Evolutionary conservation across 805 yeast species (phyloP), one percentile per base, ranked within the genome.

Genomic region (Metschnikowia baotianmanensis): DNA sequence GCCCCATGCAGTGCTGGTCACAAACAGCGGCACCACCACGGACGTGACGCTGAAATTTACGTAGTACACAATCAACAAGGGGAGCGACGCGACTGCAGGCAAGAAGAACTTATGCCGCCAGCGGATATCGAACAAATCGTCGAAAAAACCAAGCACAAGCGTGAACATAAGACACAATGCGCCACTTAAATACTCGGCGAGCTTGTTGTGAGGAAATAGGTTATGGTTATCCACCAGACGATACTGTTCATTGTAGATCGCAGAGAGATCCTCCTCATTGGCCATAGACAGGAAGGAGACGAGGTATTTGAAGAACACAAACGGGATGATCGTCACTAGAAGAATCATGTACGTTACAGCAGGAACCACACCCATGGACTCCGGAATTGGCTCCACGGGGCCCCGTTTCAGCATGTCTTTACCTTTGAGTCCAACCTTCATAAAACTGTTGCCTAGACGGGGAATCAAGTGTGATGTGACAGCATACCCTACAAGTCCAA

Each of bases 41-140:
- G 83, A 80, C 0, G 99, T 93, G 30, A 87, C 87, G 44, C 96
- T 95, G 62, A 87, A 91, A 62, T 93, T 97, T 42, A 90, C 88
- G 53, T 86, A 89, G 63, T 93, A 93, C 2, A 93, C 96, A 13
- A 91, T 77, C 43, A 93, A 71, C 52, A 93, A 71, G 5, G 99
- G 99, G 31, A 93, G 80, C 1, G 96, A 82, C 0, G 96, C 96
- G 40, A 93, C 79, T 0, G 96, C 96, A 0, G 99, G 99, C 50
- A 93, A 59, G 55, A 93, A 88, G 66, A 93, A 88, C 70, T 93
- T 93, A 67, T 93, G 96, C 58, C 99, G 75, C 99, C 99, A 93
- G 52, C 96, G 76, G 48, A 93, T 80, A 62, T 93, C 99, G 57
- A 93, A 93, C 53, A 93, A 71, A 67, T 93, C 99, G 62, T 93